Evolutionary conservation across 1,284 basidiomycete genomes (phyloP).

Genomic region (Takashimella koratensis): DNA sequence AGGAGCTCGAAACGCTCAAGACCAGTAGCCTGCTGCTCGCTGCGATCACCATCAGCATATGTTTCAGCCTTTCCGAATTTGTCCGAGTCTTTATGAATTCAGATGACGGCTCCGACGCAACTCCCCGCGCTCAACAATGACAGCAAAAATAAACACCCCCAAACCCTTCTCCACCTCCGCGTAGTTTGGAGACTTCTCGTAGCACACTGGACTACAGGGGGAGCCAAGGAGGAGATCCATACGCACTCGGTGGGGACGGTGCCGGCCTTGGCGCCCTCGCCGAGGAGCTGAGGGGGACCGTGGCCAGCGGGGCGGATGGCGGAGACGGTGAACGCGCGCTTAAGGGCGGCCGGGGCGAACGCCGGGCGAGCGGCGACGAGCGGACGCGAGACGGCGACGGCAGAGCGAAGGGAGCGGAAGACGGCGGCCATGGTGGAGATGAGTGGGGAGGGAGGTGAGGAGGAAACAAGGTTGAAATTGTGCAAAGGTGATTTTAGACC

Average conservation of each 20-base stretch:
- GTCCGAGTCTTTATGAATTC: not conserved
- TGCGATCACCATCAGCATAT: conserved; percentile 16
- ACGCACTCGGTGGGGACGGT: conserved; percentile 48
- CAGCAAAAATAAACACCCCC: not conserved
- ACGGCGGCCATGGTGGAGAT: conserved; percentile 34
- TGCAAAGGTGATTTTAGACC: not conserved
- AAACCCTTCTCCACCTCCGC: not conserved
- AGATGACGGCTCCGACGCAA: not conserved
- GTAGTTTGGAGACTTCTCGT: not conserved
- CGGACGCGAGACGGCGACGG: conserved; percentile 22
- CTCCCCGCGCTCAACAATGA: not conserved
- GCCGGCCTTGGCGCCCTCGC: conserved; percentile 43
- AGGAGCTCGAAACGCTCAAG: conserved; percentile 91
- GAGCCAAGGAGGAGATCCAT: not conserved
- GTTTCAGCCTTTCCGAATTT: not conserved
- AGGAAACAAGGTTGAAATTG: conserved; percentile 6
- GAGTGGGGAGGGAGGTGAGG: conserved; percentile 1
- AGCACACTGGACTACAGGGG: not conserved
- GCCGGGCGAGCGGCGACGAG: conserved; percentile 13
- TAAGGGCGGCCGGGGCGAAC: conserved; percentile 3
- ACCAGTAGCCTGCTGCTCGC: conserved; percentile 87
- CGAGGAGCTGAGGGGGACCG: conserved; percentile 38
- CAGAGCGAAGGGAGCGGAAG: conserved; percentile 36
- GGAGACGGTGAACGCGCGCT: conserved; percentile 42
- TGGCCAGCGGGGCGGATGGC: conserved; percentile 27